Percentiles rank a stretch among this genome's conserved stretches.
Conservation (phyloP, 2,329 filamentous ascomycete genomes). For the Botrytis medusae region DNA sequence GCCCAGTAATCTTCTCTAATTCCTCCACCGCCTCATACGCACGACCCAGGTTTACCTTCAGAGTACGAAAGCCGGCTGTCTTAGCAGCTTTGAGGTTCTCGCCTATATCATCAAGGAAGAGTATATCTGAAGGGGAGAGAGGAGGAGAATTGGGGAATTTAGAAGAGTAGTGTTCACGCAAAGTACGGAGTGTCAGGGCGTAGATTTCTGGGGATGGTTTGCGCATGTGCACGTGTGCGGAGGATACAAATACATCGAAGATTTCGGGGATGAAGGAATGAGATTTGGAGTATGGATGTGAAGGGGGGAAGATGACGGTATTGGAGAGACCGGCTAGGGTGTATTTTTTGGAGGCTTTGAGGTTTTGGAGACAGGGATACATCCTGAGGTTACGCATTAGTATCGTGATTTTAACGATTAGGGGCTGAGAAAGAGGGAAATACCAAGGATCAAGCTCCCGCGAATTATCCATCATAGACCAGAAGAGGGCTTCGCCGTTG, state of each 20-base stretch:
- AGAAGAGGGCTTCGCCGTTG: slow-evolving; percentile 79
- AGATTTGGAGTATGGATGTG: slow-evolving; percentile 57
- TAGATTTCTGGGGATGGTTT: slow-evolving; percentile 89
- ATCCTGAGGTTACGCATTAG: slow-evolving; percentile 53
- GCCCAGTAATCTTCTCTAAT: slow-evolving; percentile 71
- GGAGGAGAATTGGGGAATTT: slow-evolving; percentile 38
- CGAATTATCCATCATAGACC: slow-evolving; percentile 82
- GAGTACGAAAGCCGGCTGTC: slow-evolving; percentile 72
- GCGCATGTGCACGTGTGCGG: slow-evolving; percentile 80
- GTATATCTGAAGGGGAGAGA: slow-evolving; percentile 63
- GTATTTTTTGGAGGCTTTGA: slow-evolving; percentile 64
- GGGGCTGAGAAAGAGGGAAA: background rate
- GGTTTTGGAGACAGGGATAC: slow-evolving; percentile 73
- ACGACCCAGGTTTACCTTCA: slow-evolving; percentile 80
- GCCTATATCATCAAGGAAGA: slow-evolving; percentile 88
- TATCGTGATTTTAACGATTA: background rate
- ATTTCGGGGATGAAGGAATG: slow-evolving; percentile 50
- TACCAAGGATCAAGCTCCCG: slow-evolving; percentile 67
- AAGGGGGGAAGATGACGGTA: slow-evolving; percentile 80
- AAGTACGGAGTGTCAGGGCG: slow-evolving; percentile 52
- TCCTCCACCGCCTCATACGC: slow-evolving; percentile 79
- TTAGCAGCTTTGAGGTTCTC: slow-evolving; percentile 83
- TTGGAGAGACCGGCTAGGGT: slow-evolving; percentile 85
- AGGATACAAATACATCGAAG: slow-evolving; percentile 88
- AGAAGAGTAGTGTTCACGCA: background rate